Percentiles rank a stretch among this genome's conserved stretches.
Evolutionary conservation across 345 rosid species (phyloP).

Genomic region (Brassica incana): DNA sequence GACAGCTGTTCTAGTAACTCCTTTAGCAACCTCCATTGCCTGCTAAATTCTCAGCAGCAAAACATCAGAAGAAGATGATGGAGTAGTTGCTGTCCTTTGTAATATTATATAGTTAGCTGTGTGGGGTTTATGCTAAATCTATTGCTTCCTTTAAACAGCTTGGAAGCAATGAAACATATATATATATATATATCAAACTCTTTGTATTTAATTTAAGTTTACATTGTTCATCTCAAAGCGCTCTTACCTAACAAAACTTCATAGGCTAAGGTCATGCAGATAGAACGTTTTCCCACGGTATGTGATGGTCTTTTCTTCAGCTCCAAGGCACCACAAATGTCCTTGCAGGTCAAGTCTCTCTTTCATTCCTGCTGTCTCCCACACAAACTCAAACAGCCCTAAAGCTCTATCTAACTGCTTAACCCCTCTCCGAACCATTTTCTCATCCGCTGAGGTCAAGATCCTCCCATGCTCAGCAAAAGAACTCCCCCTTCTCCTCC

Average conservation of each 20-base stretch:
- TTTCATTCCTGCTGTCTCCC: slow-evolving; percentile 75
- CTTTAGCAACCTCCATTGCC: slow-evolving; percentile 45
- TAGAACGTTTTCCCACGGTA: slow-evolving; percentile 57
- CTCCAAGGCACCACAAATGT: slow-evolving; percentile 67
- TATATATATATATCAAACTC: slow-evolving; percentile 11
- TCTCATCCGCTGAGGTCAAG: slow-evolving; percentile 58
- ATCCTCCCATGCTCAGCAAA: slow-evolving; percentile 62
- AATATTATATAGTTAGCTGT: slow-evolving; percentile 35
- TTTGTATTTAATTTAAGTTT: slow-evolving; percentile 25
- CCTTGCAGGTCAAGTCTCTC: slow-evolving; percentile 62
- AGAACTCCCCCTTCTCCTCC: slow-evolving; percentile 37
- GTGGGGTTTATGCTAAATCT: slow-evolving; percentile 26
- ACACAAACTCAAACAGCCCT: slow-evolving; percentile 59
- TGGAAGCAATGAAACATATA: slow-evolving; percentile 25
- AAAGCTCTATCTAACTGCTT: slow-evolving; percentile 73
- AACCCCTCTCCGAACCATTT: slow-evolving; percentile 57
- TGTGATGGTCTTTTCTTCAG: slow-evolving; percentile 43
- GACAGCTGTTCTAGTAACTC: slow-evolving; percentile 64
- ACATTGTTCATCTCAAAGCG: not conserved
- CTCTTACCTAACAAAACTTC: slow-evolving; percentile 35
- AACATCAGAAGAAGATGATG: slow-evolving; percentile 12
- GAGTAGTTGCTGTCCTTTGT: slow-evolving; percentile 22
- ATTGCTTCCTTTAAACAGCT: slow-evolving; percentile 19
- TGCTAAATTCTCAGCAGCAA: not conserved
- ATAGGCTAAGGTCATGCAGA: slow-evolving; percentile 58